These are phyloP conservation scores for Purshia tridentata DNA, from an alignment of 306 rosid species.

Conservation along the genomic window DNA sequence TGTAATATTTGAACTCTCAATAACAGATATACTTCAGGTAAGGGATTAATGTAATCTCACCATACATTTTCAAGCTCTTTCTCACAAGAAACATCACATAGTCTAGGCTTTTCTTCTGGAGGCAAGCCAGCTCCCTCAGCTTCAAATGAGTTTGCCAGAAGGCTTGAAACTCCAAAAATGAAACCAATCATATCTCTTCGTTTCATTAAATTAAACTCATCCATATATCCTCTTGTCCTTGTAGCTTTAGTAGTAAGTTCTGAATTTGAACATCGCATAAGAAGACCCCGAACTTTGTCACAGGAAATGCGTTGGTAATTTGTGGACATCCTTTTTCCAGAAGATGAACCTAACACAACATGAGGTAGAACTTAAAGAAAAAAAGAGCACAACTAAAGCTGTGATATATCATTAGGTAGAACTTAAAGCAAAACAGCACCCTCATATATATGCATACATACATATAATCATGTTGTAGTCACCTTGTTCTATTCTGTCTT, in stretches of 20 bases:
- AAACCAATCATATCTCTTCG: slow-evolving; percentile 73
- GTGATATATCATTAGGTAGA: neutral
- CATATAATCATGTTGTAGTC: too few species aligned
- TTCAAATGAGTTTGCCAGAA: slow-evolving; percentile 43
- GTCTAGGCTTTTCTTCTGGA: slow-evolving; percentile 75
- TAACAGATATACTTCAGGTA: slow-evolving; percentile 8
- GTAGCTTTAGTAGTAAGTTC: slow-evolving; percentile 29
- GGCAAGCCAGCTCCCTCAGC: slow-evolving; percentile 92
- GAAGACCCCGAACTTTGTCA: slow-evolving; percentile 34
- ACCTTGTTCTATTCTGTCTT: too few species aligned
- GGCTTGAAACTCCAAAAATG: slow-evolving; percentile 53
- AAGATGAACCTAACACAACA: slow-evolving; percentile 42
- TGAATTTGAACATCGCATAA: slow-evolving; percentile 30
- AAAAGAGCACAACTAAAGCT: neutral
- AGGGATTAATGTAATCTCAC: slow-evolving; percentile 65
- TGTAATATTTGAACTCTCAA: neutral
- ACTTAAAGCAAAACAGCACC: neutral
- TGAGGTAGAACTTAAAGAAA: neutral
- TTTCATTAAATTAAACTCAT: slow-evolving; percentile 31
- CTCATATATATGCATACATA: neutral
- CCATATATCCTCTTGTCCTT: slow-evolving; percentile 33
- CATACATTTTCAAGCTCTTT: slow-evolving; percentile 98
- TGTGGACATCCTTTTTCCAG: slow-evolving; percentile 27
- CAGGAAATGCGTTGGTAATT: slow-evolving; percentile 34
- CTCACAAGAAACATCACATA: slow-evolving; percentile 77